Percentiles rank a stretch among this genome's conserved stretches.
Conservation (phyloP, 2,329 filamentous ascomycete species). For the Xylariomycetidae sp. region DNA sequence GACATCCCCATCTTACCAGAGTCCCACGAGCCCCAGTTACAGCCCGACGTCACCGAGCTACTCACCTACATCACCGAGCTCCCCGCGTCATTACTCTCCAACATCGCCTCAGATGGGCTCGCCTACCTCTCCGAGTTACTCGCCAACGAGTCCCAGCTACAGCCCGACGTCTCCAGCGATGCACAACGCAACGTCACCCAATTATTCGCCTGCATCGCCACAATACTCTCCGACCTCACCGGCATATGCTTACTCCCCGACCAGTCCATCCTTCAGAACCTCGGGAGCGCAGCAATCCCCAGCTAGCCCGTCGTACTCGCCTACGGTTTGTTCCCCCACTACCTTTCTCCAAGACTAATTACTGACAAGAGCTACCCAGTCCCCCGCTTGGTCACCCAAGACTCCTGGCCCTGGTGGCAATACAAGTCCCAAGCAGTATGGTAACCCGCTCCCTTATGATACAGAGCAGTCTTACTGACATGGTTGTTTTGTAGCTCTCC, state of each 20-base stretch:
- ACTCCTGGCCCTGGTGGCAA: slow-evolving; percentile 36
- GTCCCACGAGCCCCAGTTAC: slow-evolving; percentile 56
- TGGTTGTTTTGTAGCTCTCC: no score
- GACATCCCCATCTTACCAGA: slow-evolving; percentile 44
- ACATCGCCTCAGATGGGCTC: slow-evolving; percentile 76
- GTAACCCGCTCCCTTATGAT: slow-evolving; percentile 7
- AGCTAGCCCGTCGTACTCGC: slow-evolving; percentile 68
- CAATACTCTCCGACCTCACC: slow-evolving; percentile 74
- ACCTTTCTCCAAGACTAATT: not conserved
- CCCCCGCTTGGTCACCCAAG: slow-evolving; percentile 41
- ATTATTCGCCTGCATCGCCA: slow-evolving; percentile 68
- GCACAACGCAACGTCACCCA: slow-evolving; percentile 48
- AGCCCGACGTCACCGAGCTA: slow-evolving; percentile 63
- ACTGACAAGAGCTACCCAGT: slow-evolving; percentile 32
- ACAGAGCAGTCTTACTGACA: slow-evolving; percentile 13
- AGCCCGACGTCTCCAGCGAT: slow-evolving; percentile 62
- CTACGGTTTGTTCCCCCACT: slow-evolving; percentile 42
- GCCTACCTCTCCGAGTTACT: slow-evolving; percentile 70
- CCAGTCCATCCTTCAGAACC: slow-evolving; percentile 56
- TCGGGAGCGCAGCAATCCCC: slow-evolving; percentile 54
- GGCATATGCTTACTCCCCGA: slow-evolving; percentile 58
- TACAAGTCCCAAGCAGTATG: slow-evolving; percentile 38
- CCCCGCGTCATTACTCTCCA: slow-evolving; percentile 54
- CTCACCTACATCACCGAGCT: slow-evolving; percentile 57
- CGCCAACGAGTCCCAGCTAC: slow-evolving; percentile 66